phyloP scores from a whole-genome alignment of 805 yeast genomes.

The Kazachstania martiniae region DNA sequence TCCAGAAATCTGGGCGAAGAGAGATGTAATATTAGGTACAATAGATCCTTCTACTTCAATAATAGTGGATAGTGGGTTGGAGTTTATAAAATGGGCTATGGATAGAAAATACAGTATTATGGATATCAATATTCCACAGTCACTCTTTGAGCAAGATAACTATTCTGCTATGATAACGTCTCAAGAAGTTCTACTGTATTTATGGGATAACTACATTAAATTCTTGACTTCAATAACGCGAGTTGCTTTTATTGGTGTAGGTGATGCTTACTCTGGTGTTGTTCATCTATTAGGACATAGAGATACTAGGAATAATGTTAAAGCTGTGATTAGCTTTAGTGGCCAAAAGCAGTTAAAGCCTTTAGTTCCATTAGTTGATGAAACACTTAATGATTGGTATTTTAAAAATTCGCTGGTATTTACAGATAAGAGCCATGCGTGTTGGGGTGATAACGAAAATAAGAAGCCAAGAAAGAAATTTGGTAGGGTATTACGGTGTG shows the following conservation, averaged over 20 bases:
- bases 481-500: slow-evolving; percentile 77
- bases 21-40: slow-evolving; percentile 69
- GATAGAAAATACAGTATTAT: slow-evolving; percentile 61
- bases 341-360: slow-evolving; percentile 64
- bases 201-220: slow-evolving; percentile 87
- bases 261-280: slow-evolving; percentile 79
- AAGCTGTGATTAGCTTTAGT: slow-evolving; percentile 59
- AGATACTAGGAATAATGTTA: slow-evolving; percentile 49
- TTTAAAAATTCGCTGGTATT: slow-evolving; percentile 76
- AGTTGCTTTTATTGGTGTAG: slow-evolving; percentile 74
- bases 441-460: slow-evolving; percentile 56
- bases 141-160: slow-evolving; percentile 33
- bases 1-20: slow-evolving; percentile 82
- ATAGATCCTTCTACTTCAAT: slow-evolving; percentile 65
- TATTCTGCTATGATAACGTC: slow-evolving; percentile 57
- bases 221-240: slow-evolving; percentile 57
- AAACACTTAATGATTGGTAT: slow-evolving; percentile 84
- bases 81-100: slow-evolving; percentile 59
- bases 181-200: slow-evolving; percentile 64
- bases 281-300: slow-evolving; percentile 85
- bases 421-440: slow-evolving; percentile 60
- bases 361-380: slow-evolving; percentile 80
- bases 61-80: slow-evolving; percentile 62
- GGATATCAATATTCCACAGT: slow-evolving; percentile 71
- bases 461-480: slow-evolving; percentile 83